Conservation (phyloP, 2,329 filamentous ascomycete species). For the Pseudogymnoascus sp. region DNA sequence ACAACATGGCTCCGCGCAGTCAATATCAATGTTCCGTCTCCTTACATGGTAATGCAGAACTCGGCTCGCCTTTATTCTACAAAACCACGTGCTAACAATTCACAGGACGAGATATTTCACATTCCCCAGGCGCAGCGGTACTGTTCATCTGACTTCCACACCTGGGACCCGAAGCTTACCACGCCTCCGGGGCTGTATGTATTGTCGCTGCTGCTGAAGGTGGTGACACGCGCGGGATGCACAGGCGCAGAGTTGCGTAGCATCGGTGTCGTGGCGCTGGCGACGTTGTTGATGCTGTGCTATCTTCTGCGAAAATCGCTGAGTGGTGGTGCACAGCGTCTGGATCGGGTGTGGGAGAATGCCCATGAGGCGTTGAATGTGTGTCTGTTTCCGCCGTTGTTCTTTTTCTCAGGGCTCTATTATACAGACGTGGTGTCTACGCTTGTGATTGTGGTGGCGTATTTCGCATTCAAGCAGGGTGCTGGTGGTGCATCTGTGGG, state of each 20-base stretch:
- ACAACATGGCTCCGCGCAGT: neutral
- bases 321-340: neutral
- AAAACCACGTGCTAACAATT: conserved; percentile 8
- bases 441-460: conserved; percentile 61
- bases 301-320: neutral
- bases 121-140: conserved; percentile 86
- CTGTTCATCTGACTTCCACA: conserved; percentile 60
- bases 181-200: conserved; percentile 79
- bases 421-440: conserved; percentile 90
- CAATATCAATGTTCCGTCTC: neutral
- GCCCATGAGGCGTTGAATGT: conserved; percentile 68
- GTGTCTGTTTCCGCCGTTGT: conserved; percentile 76
- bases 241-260: neutral
- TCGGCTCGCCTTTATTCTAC: no score
- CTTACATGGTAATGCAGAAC: neutral
- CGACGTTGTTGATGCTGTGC: neutral
- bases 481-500: conserved; percentile 17
- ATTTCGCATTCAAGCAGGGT: conserved; percentile 41
- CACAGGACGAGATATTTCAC: conserved; percentile 77
- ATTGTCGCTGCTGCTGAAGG: conserved; percentile 18
- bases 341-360: neutral
- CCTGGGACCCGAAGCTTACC: conserved; percentile 96
- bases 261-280: neutral
- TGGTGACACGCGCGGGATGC: neutral
- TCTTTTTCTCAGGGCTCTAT: conserved; percentile 93